These are phyloP conservation scores for Tympanopsis confertula DNA, from an alignment of 2,329 filamentous ascomycete genomes.

Conservation along the genomic window DNA sequence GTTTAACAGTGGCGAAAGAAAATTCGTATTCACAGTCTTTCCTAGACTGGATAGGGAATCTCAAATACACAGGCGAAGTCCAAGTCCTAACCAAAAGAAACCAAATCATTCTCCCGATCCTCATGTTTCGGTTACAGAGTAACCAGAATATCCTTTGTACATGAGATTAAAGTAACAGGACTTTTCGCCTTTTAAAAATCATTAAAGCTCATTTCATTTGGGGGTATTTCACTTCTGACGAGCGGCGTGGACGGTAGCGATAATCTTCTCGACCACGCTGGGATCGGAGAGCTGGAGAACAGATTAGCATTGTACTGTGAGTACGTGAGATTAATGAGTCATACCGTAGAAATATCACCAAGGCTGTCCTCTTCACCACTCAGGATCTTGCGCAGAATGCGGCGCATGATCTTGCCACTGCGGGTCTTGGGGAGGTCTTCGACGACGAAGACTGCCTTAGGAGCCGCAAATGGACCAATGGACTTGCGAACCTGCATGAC, in stretches of 20 bases:
- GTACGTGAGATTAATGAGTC: constrained; percentile 20
- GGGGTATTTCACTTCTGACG: too few relatives aligned
- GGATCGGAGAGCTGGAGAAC: constrained; percentile 69
- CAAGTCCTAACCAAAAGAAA: too few relatives aligned
- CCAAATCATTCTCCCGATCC: too few relatives aligned
- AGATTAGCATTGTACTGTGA: constrained; percentile 1
- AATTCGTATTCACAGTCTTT: too few relatives aligned
- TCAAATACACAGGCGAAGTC: too few relatives aligned
- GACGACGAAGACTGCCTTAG: constrained; percentile 84
- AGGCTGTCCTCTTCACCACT: constrained; percentile 95
- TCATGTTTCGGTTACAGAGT: too few relatives aligned
- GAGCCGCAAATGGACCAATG: constrained; percentile 92
- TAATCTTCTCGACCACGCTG: constrained; percentile 79
- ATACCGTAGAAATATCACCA: constrained; percentile 81
- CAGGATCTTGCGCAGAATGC: constrained; percentile 92
- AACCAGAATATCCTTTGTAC: too few relatives aligned
- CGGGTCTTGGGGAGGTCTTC: constrained; percentile 94
- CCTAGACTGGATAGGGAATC: too few relatives aligned
- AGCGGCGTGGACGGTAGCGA: constrained; percentile 57
- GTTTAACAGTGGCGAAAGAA: too few relatives aligned
- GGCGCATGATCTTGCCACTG: constrained; percentile 97
- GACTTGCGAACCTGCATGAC: constrained; percentile 92
- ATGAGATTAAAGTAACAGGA: too few relatives aligned
- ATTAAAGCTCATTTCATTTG: too few relatives aligned
- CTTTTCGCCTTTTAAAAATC: too few relatives aligned